Evolutionary conservation across 176 grass and related monocot genomes (phyloP).

Genomic region (Puya raimondii): DNA sequence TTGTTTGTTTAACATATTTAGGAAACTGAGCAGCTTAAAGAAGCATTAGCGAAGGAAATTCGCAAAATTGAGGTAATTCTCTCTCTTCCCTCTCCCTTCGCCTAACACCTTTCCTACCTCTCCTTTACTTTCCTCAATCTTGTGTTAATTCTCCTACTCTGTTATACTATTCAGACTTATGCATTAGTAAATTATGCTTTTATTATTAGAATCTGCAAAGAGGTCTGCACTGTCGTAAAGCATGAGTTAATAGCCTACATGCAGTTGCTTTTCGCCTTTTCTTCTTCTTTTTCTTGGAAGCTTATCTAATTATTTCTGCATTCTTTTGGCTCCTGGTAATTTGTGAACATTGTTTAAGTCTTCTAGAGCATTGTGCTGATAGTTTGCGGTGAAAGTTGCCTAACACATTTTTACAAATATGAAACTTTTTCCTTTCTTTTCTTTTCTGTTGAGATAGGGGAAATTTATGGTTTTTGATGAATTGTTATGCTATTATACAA

Average conservation of each 20-base stretch:
- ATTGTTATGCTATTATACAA: too few relatives aligned
- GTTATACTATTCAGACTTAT: neutral
- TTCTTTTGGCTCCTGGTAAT: too few relatives aligned
- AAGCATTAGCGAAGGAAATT: conserved; percentile 46
- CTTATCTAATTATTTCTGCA: too few relatives aligned
- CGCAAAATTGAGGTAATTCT: conserved; percentile 38
- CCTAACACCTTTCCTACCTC: neutral
- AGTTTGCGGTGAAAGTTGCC: too few relatives aligned
- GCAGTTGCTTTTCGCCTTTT: too few relatives aligned
- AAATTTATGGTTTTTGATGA: too few relatives aligned
- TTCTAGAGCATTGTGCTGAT: too few relatives aligned
- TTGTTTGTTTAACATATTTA: conserved; percentile 15
- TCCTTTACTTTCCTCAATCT: neutral
- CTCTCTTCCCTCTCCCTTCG: neutral
- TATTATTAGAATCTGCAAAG: neutral
- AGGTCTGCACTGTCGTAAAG: neutral
- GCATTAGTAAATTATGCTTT: neutral
- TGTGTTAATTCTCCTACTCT: neutral
- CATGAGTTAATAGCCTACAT: neutral
- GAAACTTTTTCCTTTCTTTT: too few relatives aligned
- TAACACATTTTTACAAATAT: too few relatives aligned
- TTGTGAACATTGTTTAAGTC: too few relatives aligned
- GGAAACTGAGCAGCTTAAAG: conserved; percentile 44
- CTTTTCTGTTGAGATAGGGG: too few relatives aligned
- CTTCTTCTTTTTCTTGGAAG: too few relatives aligned